phyloP scores from a whole-genome alignment of 176 grass and related monocot genomes.

The Avena insularis region DNA sequence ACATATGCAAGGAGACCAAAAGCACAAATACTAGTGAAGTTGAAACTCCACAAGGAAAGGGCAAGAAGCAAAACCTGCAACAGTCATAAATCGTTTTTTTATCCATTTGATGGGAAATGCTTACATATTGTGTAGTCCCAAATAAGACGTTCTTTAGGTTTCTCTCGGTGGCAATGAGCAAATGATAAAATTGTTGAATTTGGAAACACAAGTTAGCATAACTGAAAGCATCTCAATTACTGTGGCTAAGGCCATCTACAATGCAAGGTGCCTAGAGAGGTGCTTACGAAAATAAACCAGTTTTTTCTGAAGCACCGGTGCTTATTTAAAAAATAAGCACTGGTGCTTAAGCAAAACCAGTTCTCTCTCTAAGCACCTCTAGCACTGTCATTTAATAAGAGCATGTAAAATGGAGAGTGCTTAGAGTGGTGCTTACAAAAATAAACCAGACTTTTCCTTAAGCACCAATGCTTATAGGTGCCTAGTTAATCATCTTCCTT shows the following conservation, averaged over 20 bases:
- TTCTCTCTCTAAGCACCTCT: too few species aligned
- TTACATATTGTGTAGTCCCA: neutral
- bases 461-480: too few species aligned
- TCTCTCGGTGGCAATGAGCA: neutral
- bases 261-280: too few species aligned
- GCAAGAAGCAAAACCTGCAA: slow-evolving; percentile 91
- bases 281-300: too few species aligned
- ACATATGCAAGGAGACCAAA: slow-evolving; percentile 98
- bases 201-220: slow-evolving; percentile 14
- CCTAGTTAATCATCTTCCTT: too few species aligned
- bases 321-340: too few species aligned
- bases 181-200: slow-evolving; percentile 5
- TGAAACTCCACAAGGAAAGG: slow-evolving; percentile 95
- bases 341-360: too few species aligned
- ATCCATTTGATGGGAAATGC: slow-evolving; percentile 23
- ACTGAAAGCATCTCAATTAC: neutral
- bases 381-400: neutral
- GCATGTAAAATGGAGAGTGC: too few species aligned
- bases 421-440: too few species aligned
- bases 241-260: neutral
- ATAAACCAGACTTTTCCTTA: too few species aligned
- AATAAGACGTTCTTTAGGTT: neutral
- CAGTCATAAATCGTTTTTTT: slow-evolving; percentile 23
- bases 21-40: slow-evolving; percentile 87
- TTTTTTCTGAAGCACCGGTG: too few species aligned